phyloP scores from a whole-genome alignment of 495 filamentous ascomycete genomes.

The Podospora comata region DNA sequence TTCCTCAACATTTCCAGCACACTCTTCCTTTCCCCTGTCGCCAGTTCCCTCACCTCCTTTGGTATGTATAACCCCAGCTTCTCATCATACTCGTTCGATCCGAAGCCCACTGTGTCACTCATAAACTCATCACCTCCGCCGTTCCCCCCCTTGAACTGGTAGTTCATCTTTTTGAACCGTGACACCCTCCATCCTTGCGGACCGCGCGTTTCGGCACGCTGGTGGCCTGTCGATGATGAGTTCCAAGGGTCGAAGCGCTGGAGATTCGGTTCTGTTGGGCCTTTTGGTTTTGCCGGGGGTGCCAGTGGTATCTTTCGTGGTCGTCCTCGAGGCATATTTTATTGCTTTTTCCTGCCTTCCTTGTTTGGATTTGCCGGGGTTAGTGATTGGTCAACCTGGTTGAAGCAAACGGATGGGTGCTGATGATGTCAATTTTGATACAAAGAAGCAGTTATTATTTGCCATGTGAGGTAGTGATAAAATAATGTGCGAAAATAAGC shows the following conservation, averaged over 20 bases:
- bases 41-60: constrained; percentile 41
- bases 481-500: too few relatives aligned
- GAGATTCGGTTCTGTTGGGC: constrained; percentile 48
- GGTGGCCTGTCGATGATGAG: constrained; percentile 75
- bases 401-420: too few relatives aligned
- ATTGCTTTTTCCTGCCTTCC: constrained; percentile 8
- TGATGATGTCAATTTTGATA: too few relatives aligned
- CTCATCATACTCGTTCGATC: constrained; percentile 47
- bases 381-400: too few relatives aligned
- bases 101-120: constrained; percentile 57
- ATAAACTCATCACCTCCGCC: constrained; percentile 49
- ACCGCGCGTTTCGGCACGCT: constrained; percentile 62
- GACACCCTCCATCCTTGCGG: constrained; percentile 69
- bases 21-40: constrained; percentile 28
- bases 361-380: not conserved
- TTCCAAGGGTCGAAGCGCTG: constrained; percentile 78
- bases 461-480: too few relatives aligned
- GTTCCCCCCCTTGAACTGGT: constrained; percentile 59
- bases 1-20: constrained; percentile 49
- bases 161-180: constrained; percentile 60
- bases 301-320: constrained; percentile 21
- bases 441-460: too few relatives aligned
- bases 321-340: constrained; percentile 8
- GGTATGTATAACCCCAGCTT: constrained; percentile 44
- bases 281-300: not conserved